Percentiles rank a stretch among this genome's conserved stretches.
Conservation (phyloP, 75 land plant species). For the Pinus tabuliformis region DNA sequence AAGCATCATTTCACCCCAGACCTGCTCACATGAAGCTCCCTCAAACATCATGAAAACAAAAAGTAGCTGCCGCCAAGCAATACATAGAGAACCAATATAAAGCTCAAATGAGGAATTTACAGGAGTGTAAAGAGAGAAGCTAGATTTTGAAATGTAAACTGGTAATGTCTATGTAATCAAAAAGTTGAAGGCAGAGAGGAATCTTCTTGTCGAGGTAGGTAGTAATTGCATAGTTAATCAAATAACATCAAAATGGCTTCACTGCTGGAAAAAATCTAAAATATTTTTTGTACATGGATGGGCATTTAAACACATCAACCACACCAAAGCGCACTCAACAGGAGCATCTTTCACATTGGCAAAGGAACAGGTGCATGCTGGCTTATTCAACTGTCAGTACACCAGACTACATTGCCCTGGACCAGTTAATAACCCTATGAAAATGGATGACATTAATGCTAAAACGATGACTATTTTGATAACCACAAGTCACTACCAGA, state of each 20-base stretch:
- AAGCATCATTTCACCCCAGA: no score
- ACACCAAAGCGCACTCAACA: slow-evolving; percentile 83
- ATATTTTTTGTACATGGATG: slow-evolving; percentile 59
- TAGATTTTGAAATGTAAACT: no score
- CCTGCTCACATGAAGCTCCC: no score
- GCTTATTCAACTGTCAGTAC: no score
- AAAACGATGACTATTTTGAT: not conserved
- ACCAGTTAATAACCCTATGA: not conserved
- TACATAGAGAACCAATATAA: no score
- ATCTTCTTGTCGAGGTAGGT: slow-evolving; percentile 92
- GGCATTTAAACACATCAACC: slow-evolving; percentile 30
- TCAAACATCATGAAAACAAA: no score
- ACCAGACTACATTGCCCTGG: no score
- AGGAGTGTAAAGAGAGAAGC: no score
- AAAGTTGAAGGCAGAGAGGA: slow-evolving; percentile 95
- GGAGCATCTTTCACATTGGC: slow-evolving; percentile 93
- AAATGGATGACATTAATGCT: not conserved
- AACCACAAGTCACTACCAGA: not conserved
- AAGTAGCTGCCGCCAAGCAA: no score
- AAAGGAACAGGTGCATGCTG: slow-evolving; percentile 80
- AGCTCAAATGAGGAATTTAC: no score
- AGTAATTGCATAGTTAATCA: slow-evolving; percentile 96
- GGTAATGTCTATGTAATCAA: no score
- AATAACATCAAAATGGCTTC: slow-evolving; percentile 71
- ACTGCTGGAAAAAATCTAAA: slow-evolving; percentile 39